These are phyloP conservation scores for Yamadazyma jaroonii DNA, from an alignment of 1,139 yeast species.

Conservation along the genomic window DNA sequence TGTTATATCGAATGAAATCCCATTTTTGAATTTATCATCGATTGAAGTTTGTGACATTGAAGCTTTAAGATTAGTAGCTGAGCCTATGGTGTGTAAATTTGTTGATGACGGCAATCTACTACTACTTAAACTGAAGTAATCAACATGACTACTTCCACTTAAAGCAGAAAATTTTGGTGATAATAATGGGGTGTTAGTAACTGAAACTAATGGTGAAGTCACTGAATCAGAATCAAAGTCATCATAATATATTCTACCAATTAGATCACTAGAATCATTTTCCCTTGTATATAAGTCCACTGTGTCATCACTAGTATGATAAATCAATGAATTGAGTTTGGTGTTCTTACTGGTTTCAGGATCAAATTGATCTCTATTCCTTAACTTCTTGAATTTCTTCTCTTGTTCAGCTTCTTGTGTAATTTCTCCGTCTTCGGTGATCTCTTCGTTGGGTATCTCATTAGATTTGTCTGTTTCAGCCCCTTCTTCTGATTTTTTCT, in stretches of 20 bases:
- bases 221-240: conserved; percentile 39
- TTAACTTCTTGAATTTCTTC: conserved; percentile 12
- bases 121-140: conserved; percentile 11
- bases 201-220: conserved; percentile 21
- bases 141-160: conserved; percentile 7
- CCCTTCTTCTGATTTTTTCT: conserved; percentile 1
- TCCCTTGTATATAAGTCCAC: conserved; percentile 40
- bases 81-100: conserved; percentile 9
- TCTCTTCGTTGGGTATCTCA: conserved; percentile 5
- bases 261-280: conserved; percentile 39
- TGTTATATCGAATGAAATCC: conserved; percentile 55
- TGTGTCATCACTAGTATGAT: conserved; percentile 39
- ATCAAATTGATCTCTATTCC: conserved; percentile 19
- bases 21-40: conserved; percentile 15
- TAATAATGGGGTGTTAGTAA: conserved; percentile 16
- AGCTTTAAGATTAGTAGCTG: not conserved
- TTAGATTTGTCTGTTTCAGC: conserved; percentile 2
- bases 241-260: conserved; percentile 45
- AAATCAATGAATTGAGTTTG: conserved; percentile 36
- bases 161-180: conserved; percentile 14
- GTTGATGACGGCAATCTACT: conserved; percentile 11
- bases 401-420: conserved; percentile 7
- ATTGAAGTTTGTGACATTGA: conserved; percentile 7
- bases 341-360: conserved; percentile 40
- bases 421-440: not conserved